Evolutionary conservation across 1,284 basidiomycete species (phyloP).

Genomic region (Cryptococcus sp.): DNA sequence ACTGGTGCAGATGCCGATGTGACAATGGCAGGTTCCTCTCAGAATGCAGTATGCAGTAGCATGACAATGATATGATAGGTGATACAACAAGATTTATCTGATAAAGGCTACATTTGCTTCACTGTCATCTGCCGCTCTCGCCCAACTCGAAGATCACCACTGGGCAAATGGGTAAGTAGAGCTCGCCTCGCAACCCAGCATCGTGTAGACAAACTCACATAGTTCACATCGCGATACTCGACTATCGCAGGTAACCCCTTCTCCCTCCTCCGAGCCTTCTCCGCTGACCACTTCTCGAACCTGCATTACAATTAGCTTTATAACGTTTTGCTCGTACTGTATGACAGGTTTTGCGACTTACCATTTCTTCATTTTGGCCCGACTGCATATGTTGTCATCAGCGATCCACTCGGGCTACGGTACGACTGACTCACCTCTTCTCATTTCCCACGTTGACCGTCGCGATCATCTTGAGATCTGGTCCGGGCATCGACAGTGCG

Average conservation of each 20-base stretch:
- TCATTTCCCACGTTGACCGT: constrained; percentile 92
- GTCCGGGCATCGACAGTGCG: constrained; percentile 77
- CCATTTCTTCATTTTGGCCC: constrained; percentile 78
- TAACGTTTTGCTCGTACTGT: background rate
- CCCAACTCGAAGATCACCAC: background rate
- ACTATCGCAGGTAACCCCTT: constrained; percentile 58
- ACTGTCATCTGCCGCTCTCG: too few relatives aligned
- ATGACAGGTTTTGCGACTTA: constrained; percentile 12
- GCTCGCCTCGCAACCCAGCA: background rate
- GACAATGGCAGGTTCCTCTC: too few relatives aligned
- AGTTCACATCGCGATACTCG: constrained; percentile 59
- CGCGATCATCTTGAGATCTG: constrained; percentile 74
- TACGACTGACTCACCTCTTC: constrained; percentile 50
- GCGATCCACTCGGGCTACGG: constrained; percentile 9
- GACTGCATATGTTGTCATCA: constrained; percentile 42
- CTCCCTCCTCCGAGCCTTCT: constrained; percentile 65
- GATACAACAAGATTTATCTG: too few relatives aligned
- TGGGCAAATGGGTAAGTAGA: background rate
- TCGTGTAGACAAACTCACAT: constrained; percentile 34
- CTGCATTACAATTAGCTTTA: constrained; percentile 42
- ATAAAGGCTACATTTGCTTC: too few relatives aligned
- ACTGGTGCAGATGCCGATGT: too few relatives aligned
- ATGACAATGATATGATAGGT: too few relatives aligned
- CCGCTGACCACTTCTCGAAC: constrained; percentile 82
- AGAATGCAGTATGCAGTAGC: too few relatives aligned